Evolutionary conservation across 495 filamentous ascomycete genomes (phyloP), one percentile per base, ranked within the genome.

Genomic region (Collariella sp.): DNA sequence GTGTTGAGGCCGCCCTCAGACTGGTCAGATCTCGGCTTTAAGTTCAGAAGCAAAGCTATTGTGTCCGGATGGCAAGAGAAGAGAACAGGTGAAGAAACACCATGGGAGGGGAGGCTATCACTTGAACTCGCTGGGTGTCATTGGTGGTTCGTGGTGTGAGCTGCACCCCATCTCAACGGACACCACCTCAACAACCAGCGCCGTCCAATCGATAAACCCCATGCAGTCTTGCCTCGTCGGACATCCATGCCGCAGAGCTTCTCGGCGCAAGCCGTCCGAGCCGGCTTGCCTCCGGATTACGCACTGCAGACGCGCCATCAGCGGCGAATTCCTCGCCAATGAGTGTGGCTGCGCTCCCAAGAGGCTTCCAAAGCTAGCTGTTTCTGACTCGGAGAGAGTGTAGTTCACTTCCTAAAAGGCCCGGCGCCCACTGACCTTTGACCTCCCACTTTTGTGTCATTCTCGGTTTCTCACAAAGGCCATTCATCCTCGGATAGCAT

Each of bases 1-100:
- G 15, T 34, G 51, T 54, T 58, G 46, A 54, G 19, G 50, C 56
- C 20, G 46, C 22, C 46, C 51, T 54, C 51, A 58, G 50, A 58
- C 50, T 19, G 29, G 16, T 38, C 13, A 39, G 0, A 36, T 10
- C 26, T 26, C 10, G 13, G 1, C 10, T 10, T 29, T 13, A 18
- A 36, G 9, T 31, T 24, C 2, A 20, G n/a, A 20, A 18, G 7
- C 34, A 38, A 44, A 3, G 1, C 18, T 11, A 20, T 23, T 31
- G 12, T 22, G 24, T 13, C 29, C 16, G 6, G 13, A 23, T 23
- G n/a, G n/a, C n/a, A n/a, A n/a, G n/a, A n/a, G n/a, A n/a, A 15
- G 29, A 20, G 31, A 18, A 10, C 20, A 35, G 20, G 12, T 16
- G 13, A 10, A 4, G 10, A 34, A 34, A 31, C 26, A 31, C 26